These are phyloP conservation scores for Metarhizium humberi DNA, from an alignment of 2,329 filamentous ascomycete genomes.

Conservation along the genomic window DNA sequence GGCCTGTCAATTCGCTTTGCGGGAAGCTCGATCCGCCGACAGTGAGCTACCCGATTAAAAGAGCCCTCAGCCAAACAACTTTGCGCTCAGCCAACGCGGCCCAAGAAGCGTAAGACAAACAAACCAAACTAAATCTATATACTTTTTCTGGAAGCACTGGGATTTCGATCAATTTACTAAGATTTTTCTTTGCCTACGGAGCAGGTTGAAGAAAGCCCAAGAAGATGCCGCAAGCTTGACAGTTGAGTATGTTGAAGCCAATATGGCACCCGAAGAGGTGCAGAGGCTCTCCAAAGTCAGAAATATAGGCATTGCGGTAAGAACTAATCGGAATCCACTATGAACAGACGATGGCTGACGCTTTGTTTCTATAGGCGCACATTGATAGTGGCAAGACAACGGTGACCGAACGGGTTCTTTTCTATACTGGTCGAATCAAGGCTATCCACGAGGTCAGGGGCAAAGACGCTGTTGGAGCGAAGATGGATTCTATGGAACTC, in stretches of 20 bases:
- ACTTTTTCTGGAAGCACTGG: no score
- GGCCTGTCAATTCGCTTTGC: constrained; percentile 11
- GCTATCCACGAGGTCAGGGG: constrained; percentile 94
- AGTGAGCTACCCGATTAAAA: neutral
- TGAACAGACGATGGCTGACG: constrained; percentile 6
- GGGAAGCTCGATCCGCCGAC: neutral
- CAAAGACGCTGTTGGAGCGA: constrained; percentile 89
- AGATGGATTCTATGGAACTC: constrained; percentile 99
- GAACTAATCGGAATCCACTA: constrained; percentile 7
- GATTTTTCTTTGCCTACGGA: neutral
- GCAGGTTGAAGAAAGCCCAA: constrained; percentile 41
- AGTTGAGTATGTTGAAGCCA: constrained; percentile 58
- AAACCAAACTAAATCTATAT: neutral
- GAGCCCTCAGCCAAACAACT: constrained; percentile 23
- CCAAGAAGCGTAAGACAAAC: constrained; percentile 29
- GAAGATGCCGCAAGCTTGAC: constrained; percentile 43
- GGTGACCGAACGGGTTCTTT: constrained; percentile 89
- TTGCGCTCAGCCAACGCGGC: constrained; percentile 23
- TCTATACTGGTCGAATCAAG: constrained; percentile 96
- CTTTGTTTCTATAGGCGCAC: constrained; percentile 55
- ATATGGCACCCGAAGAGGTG: constrained; percentile 71
- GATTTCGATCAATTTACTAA: neutral
- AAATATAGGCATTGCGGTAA: constrained; percentile 95
- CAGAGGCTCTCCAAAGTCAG: constrained; percentile 71
- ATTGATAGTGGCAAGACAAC: constrained; percentile 99